Evolutionary conservation across 176 grass and related monocot species (phyloP).

Genomic region (Carex myosuroides): DNA sequence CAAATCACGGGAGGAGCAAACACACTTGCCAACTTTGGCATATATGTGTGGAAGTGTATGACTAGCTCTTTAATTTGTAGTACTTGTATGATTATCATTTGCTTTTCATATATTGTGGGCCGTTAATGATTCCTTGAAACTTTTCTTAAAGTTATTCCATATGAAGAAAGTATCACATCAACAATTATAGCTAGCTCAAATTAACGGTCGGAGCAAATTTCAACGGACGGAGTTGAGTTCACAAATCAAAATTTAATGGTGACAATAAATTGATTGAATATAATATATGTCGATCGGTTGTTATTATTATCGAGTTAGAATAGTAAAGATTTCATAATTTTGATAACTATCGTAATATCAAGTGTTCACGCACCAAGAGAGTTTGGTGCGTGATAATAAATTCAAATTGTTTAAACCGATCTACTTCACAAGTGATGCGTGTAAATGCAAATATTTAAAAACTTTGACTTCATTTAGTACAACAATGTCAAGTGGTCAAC

Average conservation of each 20-base stretch:
- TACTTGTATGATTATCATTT: slow-evolving; percentile 20
- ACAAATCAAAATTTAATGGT: neutral
- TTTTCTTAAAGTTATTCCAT: neutral
- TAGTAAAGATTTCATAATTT: no score
- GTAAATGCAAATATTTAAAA: no score
- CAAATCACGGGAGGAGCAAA: slow-evolving; percentile 47
- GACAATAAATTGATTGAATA: neutral
- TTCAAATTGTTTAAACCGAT: no score
- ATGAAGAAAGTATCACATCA: neutral
- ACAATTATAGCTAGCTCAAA: neutral
- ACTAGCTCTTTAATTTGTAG: slow-evolving; percentile 29
- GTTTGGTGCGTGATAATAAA: no score
- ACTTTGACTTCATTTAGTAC: no score
- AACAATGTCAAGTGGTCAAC: no score
- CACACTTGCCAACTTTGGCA: slow-evolving; percentile 54
- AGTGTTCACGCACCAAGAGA: no score
- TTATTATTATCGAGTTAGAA: no score
- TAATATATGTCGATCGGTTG: neutral
- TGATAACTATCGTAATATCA: no score
- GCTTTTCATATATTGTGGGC: neutral
- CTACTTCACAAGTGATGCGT: no score
- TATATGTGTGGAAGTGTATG: slow-evolving; percentile 34
- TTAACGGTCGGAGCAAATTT: neutral
- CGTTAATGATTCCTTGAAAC: neutral
- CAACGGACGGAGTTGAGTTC: neutral